A percentile compares a stretch with the other conserved stretches of the same genome.
Conservation (phyloP, 345 rosid genomes). For the Bretschneidera sinensis region DNA sequence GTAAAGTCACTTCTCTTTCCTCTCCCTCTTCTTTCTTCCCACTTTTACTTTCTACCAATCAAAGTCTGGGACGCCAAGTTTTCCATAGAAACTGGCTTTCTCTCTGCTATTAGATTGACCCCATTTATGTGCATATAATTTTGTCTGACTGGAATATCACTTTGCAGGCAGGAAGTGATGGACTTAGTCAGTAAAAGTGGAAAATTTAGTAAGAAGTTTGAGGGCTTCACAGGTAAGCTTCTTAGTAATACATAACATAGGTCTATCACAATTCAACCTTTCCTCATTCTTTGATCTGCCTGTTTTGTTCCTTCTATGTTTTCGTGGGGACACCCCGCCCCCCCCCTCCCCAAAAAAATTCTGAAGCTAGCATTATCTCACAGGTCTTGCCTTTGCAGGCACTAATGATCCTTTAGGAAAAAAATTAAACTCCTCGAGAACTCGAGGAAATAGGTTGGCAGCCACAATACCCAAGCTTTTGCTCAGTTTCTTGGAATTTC, state of each 20-base stretch:
- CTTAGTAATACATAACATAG: background rate
- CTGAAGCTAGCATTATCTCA: background rate
- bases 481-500: conserved; percentile 63
- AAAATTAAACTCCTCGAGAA: conserved; percentile 70
- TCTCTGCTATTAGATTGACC: background rate
- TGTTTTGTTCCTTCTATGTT: background rate
- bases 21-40: too few species aligned
- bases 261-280: background rate
- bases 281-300: background rate
- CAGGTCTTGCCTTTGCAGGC: conserved; percentile 45
- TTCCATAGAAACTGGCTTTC: background rate
- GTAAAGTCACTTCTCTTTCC: too few species aligned
- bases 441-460: conserved; percentile 88
- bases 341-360: background rate
- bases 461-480: conserved; percentile 79
- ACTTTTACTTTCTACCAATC: too few species aligned
- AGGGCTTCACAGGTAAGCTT: conserved; percentile 67
- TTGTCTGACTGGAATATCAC: background rate
- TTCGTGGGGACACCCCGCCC: background rate
- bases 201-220: conserved; percentile 62
- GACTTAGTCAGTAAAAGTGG: conserved; percentile 75
- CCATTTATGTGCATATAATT: background rate
- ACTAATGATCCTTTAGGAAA: conserved; percentile 78
- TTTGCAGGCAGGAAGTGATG: conserved; percentile 85
- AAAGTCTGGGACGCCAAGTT: too few species aligned